phyloP scores from a whole-genome alignment of 2,329 filamentous ascomycete genomes.

The Venturia aucupariae region DNA sequence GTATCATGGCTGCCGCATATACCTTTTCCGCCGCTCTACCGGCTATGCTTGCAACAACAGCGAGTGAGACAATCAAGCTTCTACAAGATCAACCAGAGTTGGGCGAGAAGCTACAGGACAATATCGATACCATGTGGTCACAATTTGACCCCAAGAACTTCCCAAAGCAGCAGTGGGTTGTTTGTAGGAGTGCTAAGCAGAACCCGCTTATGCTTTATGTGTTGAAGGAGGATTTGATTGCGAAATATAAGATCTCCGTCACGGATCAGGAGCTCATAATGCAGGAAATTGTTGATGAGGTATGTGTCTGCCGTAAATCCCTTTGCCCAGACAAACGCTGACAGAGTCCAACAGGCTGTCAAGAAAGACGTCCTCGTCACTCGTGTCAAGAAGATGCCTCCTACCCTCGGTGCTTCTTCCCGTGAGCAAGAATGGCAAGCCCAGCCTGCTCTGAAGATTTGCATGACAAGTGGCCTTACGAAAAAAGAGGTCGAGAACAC shows the following conservation, averaged over 20 bases:
- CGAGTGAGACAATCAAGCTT: slow-evolving; percentile 79
- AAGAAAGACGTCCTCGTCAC: slow-evolving; percentile 86
- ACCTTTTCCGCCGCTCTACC: slow-evolving; percentile 93
- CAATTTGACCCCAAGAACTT: slow-evolving; percentile 90
- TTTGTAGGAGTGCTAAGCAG: slow-evolving; percentile 68
- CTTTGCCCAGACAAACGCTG: slow-evolving; percentile 14
- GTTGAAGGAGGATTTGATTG: slow-evolving; percentile 74
- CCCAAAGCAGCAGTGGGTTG: slow-evolving; percentile 86
- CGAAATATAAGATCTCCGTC: slow-evolving; percentile 55
- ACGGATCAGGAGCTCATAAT: slow-evolving; percentile 78
- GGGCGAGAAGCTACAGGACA: slow-evolving; percentile 68
- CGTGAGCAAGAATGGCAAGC: slow-evolving; percentile 60
- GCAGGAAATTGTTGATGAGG: slow-evolving; percentile 94
- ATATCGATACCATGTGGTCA: slow-evolving; percentile 73
- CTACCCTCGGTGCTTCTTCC: slow-evolving; percentile 47
- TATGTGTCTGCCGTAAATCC: slow-evolving; percentile 36
- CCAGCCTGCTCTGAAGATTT: slow-evolving; percentile 82
- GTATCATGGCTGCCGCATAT: slow-evolving; percentile 83
- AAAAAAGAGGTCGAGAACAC: slow-evolving; percentile 97
- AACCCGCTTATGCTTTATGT: slow-evolving; percentile 81
- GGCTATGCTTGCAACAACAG: slow-evolving; percentile 68
- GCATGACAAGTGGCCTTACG: slow-evolving; percentile 74
- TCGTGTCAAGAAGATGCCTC: slow-evolving; percentile 67
- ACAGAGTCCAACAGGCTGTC: slow-evolving; percentile 54
- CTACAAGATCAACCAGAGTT: slow-evolving; percentile 83